A percentile compares a stretch with the other conserved stretches of the same genome.
Evolutionary conservation across 169 alveolate genomes (phyloP).

Genomic region (Plasmodium knowlesi): DNA sequence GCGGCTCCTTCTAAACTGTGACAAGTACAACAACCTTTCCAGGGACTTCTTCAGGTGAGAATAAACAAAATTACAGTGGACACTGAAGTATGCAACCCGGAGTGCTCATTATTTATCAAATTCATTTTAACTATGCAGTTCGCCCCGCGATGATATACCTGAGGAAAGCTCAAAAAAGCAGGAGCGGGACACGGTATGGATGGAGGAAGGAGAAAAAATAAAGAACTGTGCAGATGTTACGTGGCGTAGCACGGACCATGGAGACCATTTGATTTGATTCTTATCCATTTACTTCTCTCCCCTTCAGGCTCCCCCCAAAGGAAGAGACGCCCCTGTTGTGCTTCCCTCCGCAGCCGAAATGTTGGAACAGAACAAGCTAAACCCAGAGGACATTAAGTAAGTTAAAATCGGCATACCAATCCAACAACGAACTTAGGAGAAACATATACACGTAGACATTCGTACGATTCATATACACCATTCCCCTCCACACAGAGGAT

Average conservation of each 20-base stretch:
- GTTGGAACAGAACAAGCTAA: conserved; percentile 39
- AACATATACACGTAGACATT: conserved; percentile 1
- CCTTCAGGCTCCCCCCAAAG: conserved; percentile 9
- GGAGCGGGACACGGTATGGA: background rate
- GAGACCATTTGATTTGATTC: background rate
- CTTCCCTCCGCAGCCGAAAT: conserved; percentile 72
- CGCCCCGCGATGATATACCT: background rate
- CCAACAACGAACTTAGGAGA: background rate
- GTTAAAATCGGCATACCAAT: background rate
- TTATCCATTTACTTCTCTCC: background rate
- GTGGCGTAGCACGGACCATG: background rate
- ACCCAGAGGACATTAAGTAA: conserved; percentile 60
- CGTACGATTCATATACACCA: background rate
- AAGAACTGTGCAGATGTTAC: background rate
- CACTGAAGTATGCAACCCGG: background rate
- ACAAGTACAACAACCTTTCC: conserved; percentile 17
- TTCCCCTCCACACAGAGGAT: background rate
- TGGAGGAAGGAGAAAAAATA: background rate
- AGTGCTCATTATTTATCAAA: background rate
- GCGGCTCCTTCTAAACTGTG: conserved; percentile 46
- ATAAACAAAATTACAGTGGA: background rate
- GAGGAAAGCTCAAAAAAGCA: background rate
- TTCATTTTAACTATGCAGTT: background rate
- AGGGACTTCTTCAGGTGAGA: conserved; percentile 34
- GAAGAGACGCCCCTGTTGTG: conserved; percentile 24